A percentile compares a stretch with the other conserved stretches of the same genome.
Evolutionary conservation across 169 alveolate species (phyloP).

Genomic region (Plasmodium berghei): DNA sequence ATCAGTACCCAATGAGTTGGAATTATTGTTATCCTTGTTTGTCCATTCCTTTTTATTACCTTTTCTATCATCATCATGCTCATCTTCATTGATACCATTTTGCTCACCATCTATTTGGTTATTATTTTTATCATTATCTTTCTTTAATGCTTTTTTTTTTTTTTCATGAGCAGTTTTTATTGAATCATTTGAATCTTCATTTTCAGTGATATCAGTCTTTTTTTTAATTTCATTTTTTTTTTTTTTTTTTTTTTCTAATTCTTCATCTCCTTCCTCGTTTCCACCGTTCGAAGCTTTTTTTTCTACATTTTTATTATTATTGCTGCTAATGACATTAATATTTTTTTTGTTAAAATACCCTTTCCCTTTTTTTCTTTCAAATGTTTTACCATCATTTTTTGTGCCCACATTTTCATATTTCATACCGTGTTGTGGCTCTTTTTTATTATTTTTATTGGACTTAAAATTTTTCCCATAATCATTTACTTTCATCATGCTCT

Average conservation of each 20-base stretch:
- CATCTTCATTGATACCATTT: not conserved
- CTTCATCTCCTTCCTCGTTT: not conserved
- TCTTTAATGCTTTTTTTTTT: not conserved
- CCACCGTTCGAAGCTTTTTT: conserved; percentile 2
- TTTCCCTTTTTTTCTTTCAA: conserved; percentile 26
- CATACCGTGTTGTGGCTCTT: not conserved
- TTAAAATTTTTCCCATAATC: conserved; percentile 8
- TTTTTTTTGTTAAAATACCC: conserved; percentile 22
- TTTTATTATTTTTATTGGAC: not conserved
- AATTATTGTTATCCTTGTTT: conserved; percentile 12
- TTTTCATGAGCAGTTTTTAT: conserved; percentile 7
- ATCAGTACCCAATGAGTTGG: not conserved
- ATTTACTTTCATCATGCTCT: conserved; percentile 1
- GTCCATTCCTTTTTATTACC: conserved; percentile 17
- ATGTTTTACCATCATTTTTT: conserved; percentile 11
- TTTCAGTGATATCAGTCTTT: not conserved
- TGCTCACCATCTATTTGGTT: conserved; percentile 16
- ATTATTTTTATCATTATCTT: conserved; percentile 19
- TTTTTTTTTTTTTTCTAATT: conserved; percentile 8
- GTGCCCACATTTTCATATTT: conserved; percentile 1
- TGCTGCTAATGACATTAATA: not conserved
- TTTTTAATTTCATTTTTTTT: conserved; percentile 7
- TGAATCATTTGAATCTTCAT: conserved; percentile 5
- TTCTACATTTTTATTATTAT: conserved; percentile 18
- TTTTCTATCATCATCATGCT: conserved; percentile 20